Percentiles rank a stretch among this genome's conserved stretches.
Conservation (phyloP, 73 alveolate species). For the Paramecium bursaria region DNA sequence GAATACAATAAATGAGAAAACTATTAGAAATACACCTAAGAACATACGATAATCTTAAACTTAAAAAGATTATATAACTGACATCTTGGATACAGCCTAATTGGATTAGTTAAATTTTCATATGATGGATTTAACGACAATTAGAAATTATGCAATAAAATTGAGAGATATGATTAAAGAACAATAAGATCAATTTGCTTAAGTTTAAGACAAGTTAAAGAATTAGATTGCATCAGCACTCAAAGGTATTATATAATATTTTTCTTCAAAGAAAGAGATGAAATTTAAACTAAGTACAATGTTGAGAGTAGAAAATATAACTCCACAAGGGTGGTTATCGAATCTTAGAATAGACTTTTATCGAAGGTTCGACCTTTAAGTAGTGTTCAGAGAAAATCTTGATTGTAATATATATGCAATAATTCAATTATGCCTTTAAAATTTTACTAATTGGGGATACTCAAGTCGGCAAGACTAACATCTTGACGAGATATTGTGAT, state of each 20-base stretch:
- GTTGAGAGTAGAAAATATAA: conserved; percentile 49
- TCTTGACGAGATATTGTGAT: conserved; percentile 82
- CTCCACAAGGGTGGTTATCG: conserved; percentile 46
- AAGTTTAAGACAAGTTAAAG: conserved; percentile 28
- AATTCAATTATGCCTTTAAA: no score
- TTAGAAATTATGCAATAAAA: conserved; percentile 38
- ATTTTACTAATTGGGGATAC: conserved; percentile 83
- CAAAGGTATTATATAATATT: background rate
- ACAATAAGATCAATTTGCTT: background rate
- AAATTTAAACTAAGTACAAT: background rate
- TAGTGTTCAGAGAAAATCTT: conserved; percentile 26
- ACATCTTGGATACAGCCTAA: background rate
- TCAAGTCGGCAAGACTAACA: conserved; percentile 86
- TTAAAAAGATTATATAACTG: background rate
- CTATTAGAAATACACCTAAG: conserved; percentile 6
- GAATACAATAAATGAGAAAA: conserved; percentile 19
- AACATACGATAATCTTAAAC: conserved; percentile 28
- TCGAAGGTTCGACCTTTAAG: conserved; percentile 31
- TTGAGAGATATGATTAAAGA: conserved; percentile 47
- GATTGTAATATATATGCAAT: no score
- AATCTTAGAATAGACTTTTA: conserved; percentile 38
- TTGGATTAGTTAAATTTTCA: conserved; percentile 20
- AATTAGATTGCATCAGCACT: conserved; percentile 3
- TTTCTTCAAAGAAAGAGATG: conserved; percentile 31
- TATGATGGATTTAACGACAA: conserved; percentile 29